Evolutionary conservation across 495 filamentous ascomycete species (phyloP), one percentile per base, ranked within the genome.

Genomic region (Xylaria flabelliformis): DNA sequence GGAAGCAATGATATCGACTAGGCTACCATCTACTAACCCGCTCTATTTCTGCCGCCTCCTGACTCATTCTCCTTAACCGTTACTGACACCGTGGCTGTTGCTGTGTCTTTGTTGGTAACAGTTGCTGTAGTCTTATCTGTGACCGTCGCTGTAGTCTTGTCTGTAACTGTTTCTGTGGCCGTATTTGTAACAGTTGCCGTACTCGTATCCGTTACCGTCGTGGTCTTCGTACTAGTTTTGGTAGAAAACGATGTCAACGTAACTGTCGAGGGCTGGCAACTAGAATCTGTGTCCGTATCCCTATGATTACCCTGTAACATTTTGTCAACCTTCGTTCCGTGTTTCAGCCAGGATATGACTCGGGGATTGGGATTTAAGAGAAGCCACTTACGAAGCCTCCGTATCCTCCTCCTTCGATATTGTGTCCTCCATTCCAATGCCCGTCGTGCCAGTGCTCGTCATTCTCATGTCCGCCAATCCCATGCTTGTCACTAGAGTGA

Each of bases 1-100:
- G 19, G 21, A 24, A 61, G 46, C 26, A 58, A 59, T 71, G 51
- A 41, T 48, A 42, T 66, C 34, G n/a, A 41, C 3, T 56, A 53
- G 50, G 19, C 61, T 58, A 46, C 15, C 34, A 67, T 66, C 51
- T 48, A 72, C 70, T 72, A 64, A 72, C 70, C 70, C 51, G 24
- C 36, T 58, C 67, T 59, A 55, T 58, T n/a, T 13, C n/a, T 48
- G 41, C 51, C 21, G 19, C 39, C 21, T 3, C 46, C 19, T 59
- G 17, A 21, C 15, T 44, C 21, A 17, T 56, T 5, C 44, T 29
- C 36, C 32, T 26, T 61, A 44, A 65, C 63, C 2, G 61, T 56
- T 56, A 56, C 51, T 15, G 51, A 55, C 21, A 71, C 69, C n/a
- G 69, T 72, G 1, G 34, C 19, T 48, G 70, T 72, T 24, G 17